Evolutionary conservation across 2,329 filamentous ascomycete species (phyloP).

Genomic region (Emmonsia crescens): DNA sequence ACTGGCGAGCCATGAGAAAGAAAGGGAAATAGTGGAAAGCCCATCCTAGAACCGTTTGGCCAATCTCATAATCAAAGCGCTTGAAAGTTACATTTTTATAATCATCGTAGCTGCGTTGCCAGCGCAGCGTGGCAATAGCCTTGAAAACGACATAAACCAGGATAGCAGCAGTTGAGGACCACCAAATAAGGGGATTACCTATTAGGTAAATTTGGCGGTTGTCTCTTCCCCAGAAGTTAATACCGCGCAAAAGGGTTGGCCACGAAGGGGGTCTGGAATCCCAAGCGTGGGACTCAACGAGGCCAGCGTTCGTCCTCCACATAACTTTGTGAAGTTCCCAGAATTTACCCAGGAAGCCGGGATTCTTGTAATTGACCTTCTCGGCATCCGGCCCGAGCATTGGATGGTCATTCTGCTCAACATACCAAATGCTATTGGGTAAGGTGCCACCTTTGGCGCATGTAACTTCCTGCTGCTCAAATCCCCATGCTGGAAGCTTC

Average conservation of each 20-base stretch:
- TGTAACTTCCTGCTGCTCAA: slow-evolving; percentile 97
- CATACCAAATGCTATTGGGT: slow-evolving; percentile 94
- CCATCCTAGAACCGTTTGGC: slow-evolving; percentile 83
- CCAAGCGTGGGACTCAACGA: slow-evolving; percentile 95
- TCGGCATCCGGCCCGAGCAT: slow-evolving; percentile 63
- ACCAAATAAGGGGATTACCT: slow-evolving; percentile 93
- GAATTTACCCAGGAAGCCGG: slow-evolving; percentile 96
- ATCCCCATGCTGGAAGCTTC: slow-evolving; percentile 96
- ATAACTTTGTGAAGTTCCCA: slow-evolving; percentile 95
- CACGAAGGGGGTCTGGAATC: slow-evolving; percentile 89
- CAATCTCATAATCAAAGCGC: slow-evolving; percentile 95
- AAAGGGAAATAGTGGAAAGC: slow-evolving; percentile 98
- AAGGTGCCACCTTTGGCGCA: slow-evolving; percentile 84
- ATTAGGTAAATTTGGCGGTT: slow-evolving; percentile 93
- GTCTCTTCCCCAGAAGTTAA: slow-evolving; percentile 98
- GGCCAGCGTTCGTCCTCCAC: slow-evolving; percentile 96
- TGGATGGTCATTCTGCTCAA: slow-evolving; percentile 83
- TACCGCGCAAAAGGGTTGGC: slow-evolving; percentile 84
- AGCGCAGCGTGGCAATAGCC: slow-evolving; percentile 73
- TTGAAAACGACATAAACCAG: slow-evolving; percentile 73
- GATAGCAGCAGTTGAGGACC: slow-evolving; percentile 70
- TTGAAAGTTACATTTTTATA: slow-evolving; percentile 77
- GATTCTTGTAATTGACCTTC: slow-evolving; percentile 90
- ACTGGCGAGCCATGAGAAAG: slow-evolving; percentile 93
- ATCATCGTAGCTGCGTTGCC: slow-evolving; percentile 87